Conservation (phyloP, 2,329 filamentous ascomycete genomes). For the Sarocladium brachiariae region DNA sequence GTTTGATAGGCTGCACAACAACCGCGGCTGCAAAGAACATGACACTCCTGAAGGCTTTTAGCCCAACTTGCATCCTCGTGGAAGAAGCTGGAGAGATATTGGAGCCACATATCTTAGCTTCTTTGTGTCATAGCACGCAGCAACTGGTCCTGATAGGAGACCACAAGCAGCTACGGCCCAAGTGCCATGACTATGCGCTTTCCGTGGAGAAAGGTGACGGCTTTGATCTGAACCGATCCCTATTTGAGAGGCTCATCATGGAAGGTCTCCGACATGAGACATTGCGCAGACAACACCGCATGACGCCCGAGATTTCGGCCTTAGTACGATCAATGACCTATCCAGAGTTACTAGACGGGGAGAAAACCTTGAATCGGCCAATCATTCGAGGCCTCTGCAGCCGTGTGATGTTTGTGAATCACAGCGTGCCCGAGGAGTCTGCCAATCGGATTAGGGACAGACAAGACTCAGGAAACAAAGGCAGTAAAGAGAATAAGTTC, state of each 20-base stretch:
- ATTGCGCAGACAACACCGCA: conserved; percentile 58
- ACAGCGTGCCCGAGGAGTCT: conserved; percentile 45
- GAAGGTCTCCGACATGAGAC: conserved; percentile 46
- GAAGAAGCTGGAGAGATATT: conserved; percentile 71
- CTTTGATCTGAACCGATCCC: conserved; percentile 58
- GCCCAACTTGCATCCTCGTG: conserved; percentile 55
- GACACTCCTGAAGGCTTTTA: conserved; percentile 43
- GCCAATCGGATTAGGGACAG: conserved; percentile 37
- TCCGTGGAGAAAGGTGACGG: conserved; percentile 58
- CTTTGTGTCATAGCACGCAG: conserved; percentile 46
- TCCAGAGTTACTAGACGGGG: conserved; percentile 49
- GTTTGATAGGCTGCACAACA: conserved; percentile 65
- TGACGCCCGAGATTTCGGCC: conserved; percentile 59
- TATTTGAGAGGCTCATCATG: conserved; percentile 62
- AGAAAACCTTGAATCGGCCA: conserved; percentile 39
- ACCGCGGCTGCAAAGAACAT: conserved; percentile 60
- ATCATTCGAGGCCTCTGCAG: conserved; percentile 49
- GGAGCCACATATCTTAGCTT: conserved; percentile 56
- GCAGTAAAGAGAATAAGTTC: conserved; percentile 53
- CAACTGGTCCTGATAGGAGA: conserved; percentile 67
- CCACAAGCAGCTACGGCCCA: conserved; percentile 65
- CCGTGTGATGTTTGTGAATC: conserved; percentile 61
- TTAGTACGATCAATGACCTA: conserved; percentile 55
- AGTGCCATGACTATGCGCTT: conserved; percentile 53
- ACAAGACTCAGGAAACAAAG: conserved; percentile 39